Conservation (phyloP, 371 early-diverging fungal species). For the Mucor mucedo region DNA sequence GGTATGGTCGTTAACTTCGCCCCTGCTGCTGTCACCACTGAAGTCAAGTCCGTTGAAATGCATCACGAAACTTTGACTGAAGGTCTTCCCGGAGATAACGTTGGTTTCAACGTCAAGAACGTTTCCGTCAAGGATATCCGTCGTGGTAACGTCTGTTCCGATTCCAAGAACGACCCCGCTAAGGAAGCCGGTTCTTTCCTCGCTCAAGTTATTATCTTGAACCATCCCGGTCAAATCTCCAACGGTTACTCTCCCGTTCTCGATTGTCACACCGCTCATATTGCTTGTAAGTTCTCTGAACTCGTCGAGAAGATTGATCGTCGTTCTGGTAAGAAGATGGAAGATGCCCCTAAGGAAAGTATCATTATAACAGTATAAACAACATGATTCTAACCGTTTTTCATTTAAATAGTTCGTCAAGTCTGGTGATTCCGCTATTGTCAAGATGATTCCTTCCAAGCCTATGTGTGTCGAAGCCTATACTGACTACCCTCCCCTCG, state of each 20-base stretch:
- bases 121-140: constrained; percentile 94
- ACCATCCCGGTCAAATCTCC: constrained; percentile 92
- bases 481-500: constrained; percentile 90
- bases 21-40: constrained; percentile 87
- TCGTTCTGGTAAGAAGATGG: constrained; percentile 81
- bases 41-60: constrained; percentile 99
- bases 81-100: constrained; percentile 98
- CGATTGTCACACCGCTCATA: constrained; percentile 96
- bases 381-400: background rate
- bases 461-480: constrained; percentile 95
- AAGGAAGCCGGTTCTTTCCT: constrained; percentile 87
- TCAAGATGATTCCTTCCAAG: constrained; percentile 91
- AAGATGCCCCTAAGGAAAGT: constrained; percentile 64
- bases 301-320: constrained; percentile 92
- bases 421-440: constrained; percentile 93
- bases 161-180: constrained; percentile 94
- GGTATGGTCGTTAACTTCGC: constrained; percentile 95
- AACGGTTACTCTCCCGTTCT: constrained; percentile 89
- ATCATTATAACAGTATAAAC: background rate
- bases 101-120: constrained; percentile 98
- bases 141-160: constrained; percentile 93
- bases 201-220: constrained; percentile 91
- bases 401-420: constrained; percentile 72
- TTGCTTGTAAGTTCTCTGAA: constrained; percentile 89
- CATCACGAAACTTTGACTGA: constrained; percentile 93